A percentile compares a stretch with the other conserved stretches of the same genome.
phyloP scores from a whole-genome alignment of 371 early-diverging fungal species.

The Sanchytrium tribonematis region DNA sequence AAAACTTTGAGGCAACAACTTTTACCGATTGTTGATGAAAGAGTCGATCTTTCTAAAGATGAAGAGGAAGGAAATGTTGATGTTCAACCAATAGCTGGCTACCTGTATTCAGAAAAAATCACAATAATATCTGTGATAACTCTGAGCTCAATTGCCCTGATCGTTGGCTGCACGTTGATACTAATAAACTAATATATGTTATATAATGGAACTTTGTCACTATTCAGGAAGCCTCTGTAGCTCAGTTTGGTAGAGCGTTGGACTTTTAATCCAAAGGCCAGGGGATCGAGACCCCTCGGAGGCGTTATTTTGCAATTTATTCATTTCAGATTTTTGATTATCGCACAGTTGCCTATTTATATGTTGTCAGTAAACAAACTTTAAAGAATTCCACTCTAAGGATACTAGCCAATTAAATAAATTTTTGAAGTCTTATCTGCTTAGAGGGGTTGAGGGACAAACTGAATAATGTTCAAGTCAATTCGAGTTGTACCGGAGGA shows the following conservation, averaged over 20 bases:
- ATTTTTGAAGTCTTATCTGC: not conserved
- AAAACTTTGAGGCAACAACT: not conserved
- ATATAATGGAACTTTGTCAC: too few relatives aligned
- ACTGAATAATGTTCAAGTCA: constrained; percentile 49
- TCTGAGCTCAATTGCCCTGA: not conserved
- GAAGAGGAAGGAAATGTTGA: not conserved
- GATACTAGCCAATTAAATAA: not conserved
- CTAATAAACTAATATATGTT: too few relatives aligned
- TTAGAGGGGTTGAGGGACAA: not conserved
- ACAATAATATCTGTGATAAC: not conserved
- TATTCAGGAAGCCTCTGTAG: constrained; percentile 23
- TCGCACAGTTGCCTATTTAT: constrained; percentile 6
- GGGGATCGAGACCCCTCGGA: constrained; percentile 21
- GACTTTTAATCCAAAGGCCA: constrained; percentile 29
- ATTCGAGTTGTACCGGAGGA: constrained; percentile 92
- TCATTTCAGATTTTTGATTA: constrained; percentile 3
- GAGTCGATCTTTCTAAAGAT: not conserved
- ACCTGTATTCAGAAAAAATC: not conserved
- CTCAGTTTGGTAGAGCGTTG: constrained; percentile 25
- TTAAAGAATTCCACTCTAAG: not conserved
- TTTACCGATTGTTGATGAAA: not conserved
- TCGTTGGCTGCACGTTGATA: not conserved
- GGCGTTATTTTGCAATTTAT: constrained; percentile 14
- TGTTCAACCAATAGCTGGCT: not conserved
- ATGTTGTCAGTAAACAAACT: not conserved